These are phyloP conservation scores for Psidium friedrichsthalianum DNA, from an alignment of 345 rosid genomes.

Conservation along the genomic window DNA sequence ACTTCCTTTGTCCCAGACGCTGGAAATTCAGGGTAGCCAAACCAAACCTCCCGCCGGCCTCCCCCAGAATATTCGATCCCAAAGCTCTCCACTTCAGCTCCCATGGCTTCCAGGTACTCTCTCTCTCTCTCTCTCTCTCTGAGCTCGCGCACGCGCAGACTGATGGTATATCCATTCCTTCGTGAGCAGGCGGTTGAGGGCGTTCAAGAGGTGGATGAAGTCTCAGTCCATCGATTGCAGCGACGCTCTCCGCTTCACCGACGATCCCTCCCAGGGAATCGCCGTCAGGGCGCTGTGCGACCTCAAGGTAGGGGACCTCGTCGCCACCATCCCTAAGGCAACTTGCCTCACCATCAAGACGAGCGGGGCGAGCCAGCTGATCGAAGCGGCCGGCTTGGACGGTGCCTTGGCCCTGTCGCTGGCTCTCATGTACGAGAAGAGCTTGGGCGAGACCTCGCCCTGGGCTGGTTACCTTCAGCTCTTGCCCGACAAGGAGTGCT, in stretches of 20 bases:
- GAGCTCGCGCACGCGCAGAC: neutral
- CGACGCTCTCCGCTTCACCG: slow-evolving; percentile 41
- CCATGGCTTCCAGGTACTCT: neutral
- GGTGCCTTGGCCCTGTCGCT: slow-evolving; percentile 63
- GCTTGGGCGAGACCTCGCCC: slow-evolving; percentile 52
- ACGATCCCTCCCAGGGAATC: slow-evolving; percentile 28
- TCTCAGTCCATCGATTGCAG: slow-evolving; percentile 47
- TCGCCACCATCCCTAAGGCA: slow-evolving; percentile 58
- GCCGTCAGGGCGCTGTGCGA: slow-evolving; percentile 48
- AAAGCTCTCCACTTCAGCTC: neutral
- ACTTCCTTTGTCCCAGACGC: no score
- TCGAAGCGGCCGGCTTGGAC: slow-evolving; percentile 45
- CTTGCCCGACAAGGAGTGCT: slow-evolving; percentile 44
- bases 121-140: neutral
- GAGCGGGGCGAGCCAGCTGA: slow-evolving; percentile 41
- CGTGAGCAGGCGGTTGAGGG: slow-evolving; percentile 54
- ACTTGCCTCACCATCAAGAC: slow-evolving; percentile 74
- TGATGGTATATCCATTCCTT: neutral
- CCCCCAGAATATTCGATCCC: neutral
- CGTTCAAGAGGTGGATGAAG: slow-evolving; percentile 87
- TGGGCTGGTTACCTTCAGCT: slow-evolving; percentile 79
- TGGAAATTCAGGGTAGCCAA: neutral
- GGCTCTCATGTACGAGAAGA: slow-evolving; percentile 75
- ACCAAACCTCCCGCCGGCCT: neutral
- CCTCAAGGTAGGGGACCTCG: slow-evolving; percentile 62